A percentile compares a stretch with the other conserved stretches of the same genome.
These are phyloP conservation scores for Cyberlindnera mycetangii DNA, from an alignment of 805 yeast genomes.

Conservation along the genomic window DNA sequence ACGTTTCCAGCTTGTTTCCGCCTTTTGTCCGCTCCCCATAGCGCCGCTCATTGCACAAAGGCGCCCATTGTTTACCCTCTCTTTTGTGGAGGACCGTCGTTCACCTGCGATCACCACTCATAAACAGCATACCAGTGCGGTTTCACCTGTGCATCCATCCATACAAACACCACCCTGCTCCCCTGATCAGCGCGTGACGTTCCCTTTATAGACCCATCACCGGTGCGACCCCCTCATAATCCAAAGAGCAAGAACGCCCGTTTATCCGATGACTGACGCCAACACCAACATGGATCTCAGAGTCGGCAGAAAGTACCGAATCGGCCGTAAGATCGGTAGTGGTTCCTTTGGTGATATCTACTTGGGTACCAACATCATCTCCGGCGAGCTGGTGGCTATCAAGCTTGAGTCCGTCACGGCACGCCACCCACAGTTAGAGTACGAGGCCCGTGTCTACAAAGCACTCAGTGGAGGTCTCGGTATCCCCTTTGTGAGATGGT, in stretches of 20 bases:
- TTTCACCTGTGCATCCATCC: no score
- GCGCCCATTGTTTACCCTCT: conserved; percentile 12
- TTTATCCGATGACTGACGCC: conserved; percentile 9
- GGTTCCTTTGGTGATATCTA: conserved; percentile 98
- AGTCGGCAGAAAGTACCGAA: conserved; percentile 90
- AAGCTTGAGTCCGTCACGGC: conserved; percentile 87
- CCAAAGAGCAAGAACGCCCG: not conserved
- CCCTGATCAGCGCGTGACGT: not conserved
- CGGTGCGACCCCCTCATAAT: not conserved
- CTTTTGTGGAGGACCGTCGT: conserved; percentile 8
- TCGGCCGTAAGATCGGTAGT: conserved; percentile 93
- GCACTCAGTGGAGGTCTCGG: conserved; percentile 96
- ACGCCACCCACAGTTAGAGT: conserved; percentile 94
- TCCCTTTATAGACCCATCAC: not conserved
- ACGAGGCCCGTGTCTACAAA: conserved; percentile 94
- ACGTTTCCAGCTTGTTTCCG: not conserved
- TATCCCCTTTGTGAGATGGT: conserved; percentile 95
- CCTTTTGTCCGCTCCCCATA: not conserved
- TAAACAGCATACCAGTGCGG: no score
- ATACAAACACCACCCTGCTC: not conserved
- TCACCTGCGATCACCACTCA: not conserved
- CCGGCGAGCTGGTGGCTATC: conserved; percentile 98
- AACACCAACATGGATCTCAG: conserved; percentile 58
- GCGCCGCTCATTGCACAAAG: not conserved
- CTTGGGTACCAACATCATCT: conserved; percentile 85